phyloP scores from a whole-genome alignment of 495 filamentous ascomycete genomes.

The Neurospora sp. region DNA sequence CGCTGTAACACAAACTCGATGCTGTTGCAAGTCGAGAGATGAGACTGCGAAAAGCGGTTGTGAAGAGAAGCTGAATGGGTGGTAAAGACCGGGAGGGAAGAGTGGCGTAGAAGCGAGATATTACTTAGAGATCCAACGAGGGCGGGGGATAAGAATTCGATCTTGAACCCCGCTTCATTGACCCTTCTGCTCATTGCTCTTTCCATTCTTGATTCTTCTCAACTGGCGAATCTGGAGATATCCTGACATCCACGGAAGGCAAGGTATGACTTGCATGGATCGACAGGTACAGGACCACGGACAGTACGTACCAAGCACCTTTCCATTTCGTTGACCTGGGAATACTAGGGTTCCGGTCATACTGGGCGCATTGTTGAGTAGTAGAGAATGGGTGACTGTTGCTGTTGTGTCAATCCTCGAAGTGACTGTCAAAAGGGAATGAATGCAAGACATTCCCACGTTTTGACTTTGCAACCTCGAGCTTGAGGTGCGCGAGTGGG shows the following conservation, averaged over 20 bases:
- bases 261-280: neutral
- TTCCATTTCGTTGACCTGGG: neutral
- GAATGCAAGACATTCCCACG: neutral
- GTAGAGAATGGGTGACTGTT: too few species aligned
- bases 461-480: too few species aligned
- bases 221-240: neutral
- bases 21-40: too few species aligned
- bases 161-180: neutral
- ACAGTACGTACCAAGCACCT: neutral
- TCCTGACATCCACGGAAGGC: neutral
- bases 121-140: too few species aligned
- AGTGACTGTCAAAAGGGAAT: neutral
- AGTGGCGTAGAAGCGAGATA: too few species aligned
- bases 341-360: neutral
- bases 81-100: too few species aligned
- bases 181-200: neutral
- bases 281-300: neutral
- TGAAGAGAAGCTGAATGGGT: too few species aligned
- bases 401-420: neutral
- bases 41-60: too few species aligned
- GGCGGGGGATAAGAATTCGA: too few species aligned
- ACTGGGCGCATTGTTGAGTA: neutral
- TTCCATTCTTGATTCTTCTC: neutral
- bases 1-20: too few species aligned
- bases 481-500: too few species aligned